These are phyloP conservation scores for Clonostachys chloroleuca DNA, from an alignment of 2,329 filamentous ascomycete species.

Conservation along the genomic window DNA sequence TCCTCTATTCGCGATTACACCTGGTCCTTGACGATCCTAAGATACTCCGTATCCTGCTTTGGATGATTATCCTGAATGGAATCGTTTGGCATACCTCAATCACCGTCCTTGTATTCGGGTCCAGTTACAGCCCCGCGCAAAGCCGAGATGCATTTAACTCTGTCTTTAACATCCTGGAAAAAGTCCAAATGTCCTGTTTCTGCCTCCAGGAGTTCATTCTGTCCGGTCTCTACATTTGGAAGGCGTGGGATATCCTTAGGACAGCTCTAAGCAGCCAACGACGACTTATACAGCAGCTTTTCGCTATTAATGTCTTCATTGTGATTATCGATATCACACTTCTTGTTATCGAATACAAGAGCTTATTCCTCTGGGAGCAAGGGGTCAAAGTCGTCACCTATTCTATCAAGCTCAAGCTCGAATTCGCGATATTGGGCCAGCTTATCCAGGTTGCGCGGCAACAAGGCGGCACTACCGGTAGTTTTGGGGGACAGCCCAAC, in stretches of 20 bases:
- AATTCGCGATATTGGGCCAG: slow-evolving; percentile 27
- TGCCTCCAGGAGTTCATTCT: slow-evolving; percentile 45
- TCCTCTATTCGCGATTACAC: slow-evolving; percentile 56
- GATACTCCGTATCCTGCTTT: slow-evolving; percentile 39
- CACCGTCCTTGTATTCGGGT: slow-evolving; percentile 45
- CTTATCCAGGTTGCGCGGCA: too few species aligned
- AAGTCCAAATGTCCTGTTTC: slow-evolving; percentile 47
- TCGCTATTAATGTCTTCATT: slow-evolving; percentile 30
- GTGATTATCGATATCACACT: slow-evolving; percentile 28
- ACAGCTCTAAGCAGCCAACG: not conserved
- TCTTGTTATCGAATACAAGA: slow-evolving; percentile 13
- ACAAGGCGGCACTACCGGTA: too few species aligned
- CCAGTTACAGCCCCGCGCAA: slow-evolving; percentile 17
- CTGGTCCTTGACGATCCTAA: slow-evolving; percentile 45
- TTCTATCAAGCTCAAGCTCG: slow-evolving; percentile 28
- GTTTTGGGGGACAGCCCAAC: too few species aligned
- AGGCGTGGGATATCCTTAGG: slow-evolving; percentile 36
- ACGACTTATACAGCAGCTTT: slow-evolving; percentile 18
- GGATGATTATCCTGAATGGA: slow-evolving; percentile 49
- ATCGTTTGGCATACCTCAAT: slow-evolving; percentile 46
- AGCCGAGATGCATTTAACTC: slow-evolving; percentile 8
- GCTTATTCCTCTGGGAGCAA: slow-evolving; percentile 12
- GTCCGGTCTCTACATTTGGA: slow-evolving; percentile 42
- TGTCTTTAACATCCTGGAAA: slow-evolving; percentile 33
- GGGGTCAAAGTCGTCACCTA: slow-evolving; percentile 19